Base-by-base conservation (phyloP, 2,329 filamentous ascomycete species). In the Penicillium hesseltinei region DNA sequence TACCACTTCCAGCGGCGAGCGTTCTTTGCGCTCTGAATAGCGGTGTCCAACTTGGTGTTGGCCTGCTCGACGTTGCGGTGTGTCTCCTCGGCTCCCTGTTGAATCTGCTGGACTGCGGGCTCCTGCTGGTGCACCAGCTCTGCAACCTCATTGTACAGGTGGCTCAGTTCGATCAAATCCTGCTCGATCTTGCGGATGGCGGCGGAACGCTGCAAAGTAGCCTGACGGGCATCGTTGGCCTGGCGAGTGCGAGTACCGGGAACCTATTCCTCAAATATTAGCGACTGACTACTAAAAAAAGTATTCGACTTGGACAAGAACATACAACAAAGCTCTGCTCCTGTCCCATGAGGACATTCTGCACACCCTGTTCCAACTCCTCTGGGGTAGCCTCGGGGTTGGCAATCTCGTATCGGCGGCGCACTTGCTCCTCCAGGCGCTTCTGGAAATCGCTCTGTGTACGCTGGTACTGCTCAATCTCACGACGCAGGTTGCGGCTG, bases 1-100 rank as follows among this genome's bases (percentile, higher is more conserved):
- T 90, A 92, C 92, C 92, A 97, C 89, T 97, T 97, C 91, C 95
- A 96, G 80, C 87, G 90, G 66, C 90, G 84, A 50, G 89, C 90
- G 66, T 86, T 84, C 73, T 88, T 83, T 9, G 93, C 93, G 66
- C 90, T 96, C 60, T 83, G 82, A 61, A 96, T 89, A 13, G 92
- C 92, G n/a, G 84, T 84, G 39, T 83, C 86, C 58, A 97, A 89
- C 75, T 97, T 86, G 62, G 86, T 83, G 71, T 94, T 97, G 63
- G 88, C 93, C 73, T 94, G 89, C 69, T 88, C 85, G 47, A 97
- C 84, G 74, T 97, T 90, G 57, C 89, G 86, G 48, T 90, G 86
- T 39, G 94, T 89, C 70, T 96, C 89, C 75, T 95, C 90, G 38
- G 86, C 91, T 78, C 93, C 91, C 69, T 88, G 84, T 77, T 96